Evolutionary conservation across 2,329 filamentous ascomycete genomes (phyloP), one percentile per base, ranked within the genome.

Genomic region (Scytalidium sp.): DNA sequence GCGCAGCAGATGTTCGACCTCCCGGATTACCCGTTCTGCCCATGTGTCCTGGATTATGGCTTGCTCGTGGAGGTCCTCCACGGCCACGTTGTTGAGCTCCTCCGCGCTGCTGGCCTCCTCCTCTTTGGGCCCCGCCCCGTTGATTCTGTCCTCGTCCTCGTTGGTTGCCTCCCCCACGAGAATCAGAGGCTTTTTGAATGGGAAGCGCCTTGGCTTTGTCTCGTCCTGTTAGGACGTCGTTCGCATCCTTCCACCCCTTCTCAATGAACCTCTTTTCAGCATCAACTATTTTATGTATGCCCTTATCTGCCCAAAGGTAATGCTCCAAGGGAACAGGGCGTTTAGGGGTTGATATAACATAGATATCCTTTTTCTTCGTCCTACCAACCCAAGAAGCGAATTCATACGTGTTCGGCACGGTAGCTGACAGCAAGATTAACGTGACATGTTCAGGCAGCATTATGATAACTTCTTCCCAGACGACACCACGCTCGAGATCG

Each of bases 381-480:
- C 94, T 82, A 10, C 94, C 94, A 20, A 99, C 93, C 94, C 94
- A 99, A 0, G 92, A 97, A 1, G 94, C 94, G 62, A 99, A 99
- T 66, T 99, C 94, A 55, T 97, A 84, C 0, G 94, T 97, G 66
- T 99, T 99, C 2, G 94, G 94, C 1, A 99, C 94, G 1, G 94
- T 99, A 1, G 94, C 94, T 3, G 94, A 99, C 3, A 99, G 79
- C 2, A 97, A 75, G 58, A 99, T 99, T 19, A 99, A 79, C 2
- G 94, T 96, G 36, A 99, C 90, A 70, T 99, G 94, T 66, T 96
- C 92, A 0, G 94, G 94, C 49, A 99, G 78, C 94, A 99, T 97
- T 63, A 99, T 99, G 64, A 99, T 99, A 61, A 99, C 94, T 70
- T 99, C 94, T 69, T 99, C 94, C 94, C 94, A 99, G 0, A 99